Conservation (phyloP, 306 rosid species). For the Albizia julibrissin region DNA sequence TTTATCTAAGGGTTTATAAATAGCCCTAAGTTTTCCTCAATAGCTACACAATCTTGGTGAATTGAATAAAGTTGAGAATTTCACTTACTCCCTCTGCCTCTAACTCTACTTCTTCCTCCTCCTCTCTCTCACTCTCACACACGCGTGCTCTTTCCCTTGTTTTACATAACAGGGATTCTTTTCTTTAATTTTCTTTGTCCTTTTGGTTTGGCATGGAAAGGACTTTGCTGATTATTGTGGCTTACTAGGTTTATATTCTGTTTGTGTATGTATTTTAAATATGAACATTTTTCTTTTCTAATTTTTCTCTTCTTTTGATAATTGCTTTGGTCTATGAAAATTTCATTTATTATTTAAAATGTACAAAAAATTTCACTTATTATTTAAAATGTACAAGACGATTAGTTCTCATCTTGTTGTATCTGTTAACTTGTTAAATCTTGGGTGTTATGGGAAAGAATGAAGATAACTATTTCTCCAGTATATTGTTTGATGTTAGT, state of each 20-base stretch:
- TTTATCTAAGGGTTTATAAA: neutral
- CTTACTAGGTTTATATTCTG: neutral
- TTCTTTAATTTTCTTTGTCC: neutral
- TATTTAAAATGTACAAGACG: neutral
- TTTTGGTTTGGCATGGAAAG: neutral
- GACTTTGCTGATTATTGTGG: neutral
- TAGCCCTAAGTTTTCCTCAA: neutral
- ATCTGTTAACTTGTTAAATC: neutral
- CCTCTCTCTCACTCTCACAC: neutral
- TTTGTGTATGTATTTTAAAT: neutral
- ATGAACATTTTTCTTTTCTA: neutral
- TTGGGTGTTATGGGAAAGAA: neutral
- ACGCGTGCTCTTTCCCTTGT: neutral
- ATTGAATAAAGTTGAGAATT: neutral
- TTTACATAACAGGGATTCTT: neutral
- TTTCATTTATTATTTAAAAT: neutral
- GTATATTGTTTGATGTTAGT: slow-evolving; percentile 13
- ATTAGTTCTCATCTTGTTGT: neutral
- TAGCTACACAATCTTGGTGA: neutral
- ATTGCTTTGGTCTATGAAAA: neutral
- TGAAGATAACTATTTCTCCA: neutral
- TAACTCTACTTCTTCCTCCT: too few species aligned
- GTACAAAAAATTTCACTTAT: neutral
- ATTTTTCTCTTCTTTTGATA: neutral
- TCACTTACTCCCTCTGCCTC: neutral